Conservation (phyloP, 2,329 filamentous ascomycete species). For the Moelleriella libera region DNA sequence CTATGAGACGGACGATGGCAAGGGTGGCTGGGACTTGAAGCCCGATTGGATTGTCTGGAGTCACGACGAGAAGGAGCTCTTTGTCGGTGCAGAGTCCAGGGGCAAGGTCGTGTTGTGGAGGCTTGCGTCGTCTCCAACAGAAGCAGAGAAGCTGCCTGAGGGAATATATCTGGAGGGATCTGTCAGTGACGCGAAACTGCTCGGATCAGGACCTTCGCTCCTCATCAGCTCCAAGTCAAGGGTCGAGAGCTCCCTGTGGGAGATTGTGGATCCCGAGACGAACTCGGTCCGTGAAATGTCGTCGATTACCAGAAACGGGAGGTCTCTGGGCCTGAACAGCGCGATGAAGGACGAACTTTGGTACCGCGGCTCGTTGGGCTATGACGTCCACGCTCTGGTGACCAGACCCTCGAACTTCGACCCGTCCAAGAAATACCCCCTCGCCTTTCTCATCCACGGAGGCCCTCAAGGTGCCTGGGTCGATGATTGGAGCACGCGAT, state of each 20-base stretch:
- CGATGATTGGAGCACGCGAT: constrained; percentile 66
- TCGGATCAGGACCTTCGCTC: constrained; percentile 34
- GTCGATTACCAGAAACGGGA: constrained; percentile 51
- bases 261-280: constrained; percentile 36
- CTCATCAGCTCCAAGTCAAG: constrained; percentile 56
- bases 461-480: constrained; percentile 67
- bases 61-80: constrained; percentile 46
- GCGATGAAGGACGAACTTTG: constrained; percentile 55
- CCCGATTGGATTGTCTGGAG: constrained; percentile 45
- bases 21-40: constrained; percentile 46
- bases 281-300: constrained; percentile 32
- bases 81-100: constrained; percentile 59
- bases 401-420: constrained; percentile 56
- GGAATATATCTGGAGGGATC: constrained; percentile 38
- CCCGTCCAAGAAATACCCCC: constrained; percentile 57
- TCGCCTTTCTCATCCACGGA: constrained; percentile 70
- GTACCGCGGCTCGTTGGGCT: constrained; percentile 49
- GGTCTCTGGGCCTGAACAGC: constrained; percentile 49
- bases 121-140: constrained; percentile 38
- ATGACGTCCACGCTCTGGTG: constrained; percentile 54
- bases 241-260: constrained; percentile 59
- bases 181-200: constrained; percentile 35
- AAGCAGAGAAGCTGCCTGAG: constrained; percentile 32
- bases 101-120: constrained; percentile 49
- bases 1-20: constrained; percentile 45